Base-by-base conservation (phyloP, 139 green algal species). In the Haematococcus lacustris region DNA sequence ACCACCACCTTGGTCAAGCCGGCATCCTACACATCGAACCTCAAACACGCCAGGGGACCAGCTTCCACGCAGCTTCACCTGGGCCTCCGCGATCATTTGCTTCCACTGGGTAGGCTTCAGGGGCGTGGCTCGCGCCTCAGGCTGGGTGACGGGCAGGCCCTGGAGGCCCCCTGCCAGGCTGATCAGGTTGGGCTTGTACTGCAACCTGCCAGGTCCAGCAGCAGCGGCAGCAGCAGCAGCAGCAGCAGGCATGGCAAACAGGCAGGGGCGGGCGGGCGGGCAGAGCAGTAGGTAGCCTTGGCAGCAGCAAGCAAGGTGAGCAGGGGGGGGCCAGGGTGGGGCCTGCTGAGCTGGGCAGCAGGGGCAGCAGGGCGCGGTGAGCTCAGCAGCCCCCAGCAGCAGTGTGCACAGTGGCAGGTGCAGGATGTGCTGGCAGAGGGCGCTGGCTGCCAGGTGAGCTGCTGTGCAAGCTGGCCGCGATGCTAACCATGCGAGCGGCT, bases 161-260 rank as follows among this genome's bases (percentile, higher is more conserved):
- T 70, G 70, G 79, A 92, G 90, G 61, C 92, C 93, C 0, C 92
- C 92, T 23, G 86, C 81, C 43, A 97, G 76, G 28, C 74, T 83
- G 62, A 98, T 93, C 21, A 98, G 80, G 78, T 92, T 91, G 33
- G 86, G 86, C 75, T 90, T 89, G 74, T 86, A 85, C 78, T 95
- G n/a, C n/a, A n/a, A n/a, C n/a, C n/a, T n/a, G n/a, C n/a, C 71
- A 85, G 82, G 76, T 95, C 88, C 2, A 97, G 78, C 13, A 88
- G 78, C 73, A 98, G 80, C 63, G 85, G 87, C 5, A 92, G 93
- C 71, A 93, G 96, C 73, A 83, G n/a, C n/a, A 78, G 72, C 94
- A 92, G 3, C 75, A 82, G 0, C 76, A 64, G 2, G 78, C 35
- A 3, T 80, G 80, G 80, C 83, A 88, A n/a, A 86, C 60, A 2